Evolutionary conservation across 2,329 filamentous ascomycete genomes (phyloP).

Genomic region (Alternaria solani): DNA sequence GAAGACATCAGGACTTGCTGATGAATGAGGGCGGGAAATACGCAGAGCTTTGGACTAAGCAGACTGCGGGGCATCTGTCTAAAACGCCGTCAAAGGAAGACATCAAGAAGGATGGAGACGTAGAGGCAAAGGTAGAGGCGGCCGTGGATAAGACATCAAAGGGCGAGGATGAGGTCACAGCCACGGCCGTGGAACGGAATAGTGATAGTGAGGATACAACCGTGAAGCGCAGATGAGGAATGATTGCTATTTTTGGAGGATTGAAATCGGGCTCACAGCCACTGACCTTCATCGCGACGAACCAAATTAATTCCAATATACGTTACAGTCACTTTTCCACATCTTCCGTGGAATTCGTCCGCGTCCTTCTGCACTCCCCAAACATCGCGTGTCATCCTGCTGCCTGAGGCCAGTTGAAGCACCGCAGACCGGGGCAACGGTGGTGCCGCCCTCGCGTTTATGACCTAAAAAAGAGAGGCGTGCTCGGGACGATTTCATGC

Average conservation of each 20-base stretch:
- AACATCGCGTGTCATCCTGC: not conserved
- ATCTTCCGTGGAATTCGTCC: not conserved
- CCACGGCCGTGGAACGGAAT: conserved; percentile 24
- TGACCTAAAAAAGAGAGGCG: not conserved
- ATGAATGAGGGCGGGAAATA: conserved; percentile 72
- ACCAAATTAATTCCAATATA: not conserved
- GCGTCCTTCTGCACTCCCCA: not conserved
- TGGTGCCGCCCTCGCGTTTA: conserved; percentile 5
- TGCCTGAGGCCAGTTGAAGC: not conserved
- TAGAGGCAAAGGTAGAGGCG: conserved; percentile 12
- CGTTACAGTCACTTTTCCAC: not conserved
- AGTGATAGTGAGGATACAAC: conserved; percentile 16
- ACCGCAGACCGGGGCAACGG: conserved; percentile 4
- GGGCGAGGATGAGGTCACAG: conserved; percentile 29
- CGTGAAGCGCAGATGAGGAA: conserved; percentile 22
- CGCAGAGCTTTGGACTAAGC: conserved; percentile 87
- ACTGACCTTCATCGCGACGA: not conserved
- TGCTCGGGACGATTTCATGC: not conserved
- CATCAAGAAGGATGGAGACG: conserved; percentile 21
- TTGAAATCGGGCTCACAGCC: not conserved
- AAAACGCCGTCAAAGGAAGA: conserved; percentile 28
- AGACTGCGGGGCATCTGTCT: conserved; percentile 59
- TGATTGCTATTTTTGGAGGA: not conserved
- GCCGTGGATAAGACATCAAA: conserved; percentile 38
- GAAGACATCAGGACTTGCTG: conserved; percentile 80